Evolutionary conservation across 163 green algal species (phyloP).

Genomic region (Scenedesmus sp.): DNA sequence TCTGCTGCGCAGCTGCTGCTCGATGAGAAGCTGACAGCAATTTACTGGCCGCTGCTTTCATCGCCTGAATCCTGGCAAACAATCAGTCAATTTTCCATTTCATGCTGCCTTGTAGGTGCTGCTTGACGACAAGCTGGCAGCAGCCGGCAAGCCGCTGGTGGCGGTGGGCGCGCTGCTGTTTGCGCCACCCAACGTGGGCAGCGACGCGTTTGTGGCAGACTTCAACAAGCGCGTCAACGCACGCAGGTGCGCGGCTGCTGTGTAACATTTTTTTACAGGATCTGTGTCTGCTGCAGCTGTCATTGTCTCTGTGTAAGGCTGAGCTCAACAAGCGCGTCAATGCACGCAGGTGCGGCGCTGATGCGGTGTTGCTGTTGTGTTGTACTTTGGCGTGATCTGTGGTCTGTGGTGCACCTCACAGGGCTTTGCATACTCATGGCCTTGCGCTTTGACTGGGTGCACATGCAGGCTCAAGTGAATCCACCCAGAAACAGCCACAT

Average conservation of each 20-base stretch:
- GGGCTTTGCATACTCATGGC: too few relatives aligned
- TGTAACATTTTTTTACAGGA: background rate
- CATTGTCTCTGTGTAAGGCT: background rate
- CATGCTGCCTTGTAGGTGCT: background rate
- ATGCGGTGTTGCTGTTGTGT: too few relatives aligned
- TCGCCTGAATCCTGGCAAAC: too few relatives aligned
- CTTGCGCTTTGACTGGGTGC: too few relatives aligned
- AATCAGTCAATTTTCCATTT: too few relatives aligned
- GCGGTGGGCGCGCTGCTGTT: slow-evolving; percentile 3
- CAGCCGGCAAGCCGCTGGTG: background rate
- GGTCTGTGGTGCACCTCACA: too few relatives aligned
- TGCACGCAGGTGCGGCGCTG: background rate
- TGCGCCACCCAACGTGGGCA: background rate
- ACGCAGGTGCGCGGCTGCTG: background rate
- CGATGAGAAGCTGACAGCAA: background rate
- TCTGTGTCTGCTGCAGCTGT: background rate
- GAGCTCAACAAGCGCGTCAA: background rate
- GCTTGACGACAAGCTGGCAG: background rate
- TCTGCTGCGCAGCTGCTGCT: background rate
- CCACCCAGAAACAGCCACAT: too few relatives aligned
- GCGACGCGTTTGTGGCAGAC: background rate
- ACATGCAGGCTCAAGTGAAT: too few relatives aligned
- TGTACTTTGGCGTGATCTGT: too few relatives aligned
- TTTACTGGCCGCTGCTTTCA: background rate
- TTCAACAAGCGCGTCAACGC: slow-evolving; percentile 6